Conservation (phyloP, 2,329 filamentous ascomycete genomes). For the Aspergillus sp. region DNA sequence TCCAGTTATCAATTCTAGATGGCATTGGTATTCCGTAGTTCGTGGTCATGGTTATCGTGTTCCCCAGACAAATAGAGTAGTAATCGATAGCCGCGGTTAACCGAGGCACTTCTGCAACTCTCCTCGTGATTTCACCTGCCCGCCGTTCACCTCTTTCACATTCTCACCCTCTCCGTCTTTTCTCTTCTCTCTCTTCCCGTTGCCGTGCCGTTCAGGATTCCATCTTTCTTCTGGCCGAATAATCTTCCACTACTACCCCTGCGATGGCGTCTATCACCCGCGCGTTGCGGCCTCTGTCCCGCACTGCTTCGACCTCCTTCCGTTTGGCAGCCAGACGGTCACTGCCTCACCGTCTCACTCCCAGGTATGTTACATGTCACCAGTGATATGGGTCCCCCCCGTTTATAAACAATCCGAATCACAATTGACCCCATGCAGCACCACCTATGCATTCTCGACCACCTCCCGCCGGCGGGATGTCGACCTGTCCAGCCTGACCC, state of each 20-base stretch:
- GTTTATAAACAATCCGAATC: slow-evolving; percentile 1
- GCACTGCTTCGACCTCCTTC: slow-evolving; percentile 34
- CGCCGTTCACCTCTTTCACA: slow-evolving; percentile 9
- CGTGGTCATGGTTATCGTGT: neutral
- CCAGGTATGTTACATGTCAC: slow-evolving; percentile 35
- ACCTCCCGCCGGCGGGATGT: slow-evolving; percentile 56
- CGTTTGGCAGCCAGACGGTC: slow-evolving; percentile 40
- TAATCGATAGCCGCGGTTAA: slow-evolving; percentile 14
- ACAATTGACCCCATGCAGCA: slow-evolving; percentile 16
- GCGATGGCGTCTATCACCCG: slow-evolving; percentile 51
- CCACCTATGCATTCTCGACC: slow-evolving; percentile 58
- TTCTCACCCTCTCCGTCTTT: neutral
- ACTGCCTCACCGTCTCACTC: slow-evolving; percentile 37
- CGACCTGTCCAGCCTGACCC: slow-evolving; percentile 74
- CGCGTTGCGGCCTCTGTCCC: slow-evolving; percentile 46
- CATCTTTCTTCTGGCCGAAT: slow-evolving; percentile 4
- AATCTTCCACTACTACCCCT: slow-evolving; percentile 7
- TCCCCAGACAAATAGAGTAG: neutral
- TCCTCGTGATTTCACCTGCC: slow-evolving; percentile 8
- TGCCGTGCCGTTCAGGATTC: slow-evolving; percentile 1
- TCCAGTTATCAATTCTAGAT: too few relatives aligned
- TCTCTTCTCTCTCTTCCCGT: neutral
- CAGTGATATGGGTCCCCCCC: neutral
- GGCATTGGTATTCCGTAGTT: too few relatives aligned
- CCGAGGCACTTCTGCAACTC: slow-evolving; percentile 15